Conservation (phyloP, 2,329 filamentous ascomycete species). For the Paraphoma chrysanthemicola region DNA sequence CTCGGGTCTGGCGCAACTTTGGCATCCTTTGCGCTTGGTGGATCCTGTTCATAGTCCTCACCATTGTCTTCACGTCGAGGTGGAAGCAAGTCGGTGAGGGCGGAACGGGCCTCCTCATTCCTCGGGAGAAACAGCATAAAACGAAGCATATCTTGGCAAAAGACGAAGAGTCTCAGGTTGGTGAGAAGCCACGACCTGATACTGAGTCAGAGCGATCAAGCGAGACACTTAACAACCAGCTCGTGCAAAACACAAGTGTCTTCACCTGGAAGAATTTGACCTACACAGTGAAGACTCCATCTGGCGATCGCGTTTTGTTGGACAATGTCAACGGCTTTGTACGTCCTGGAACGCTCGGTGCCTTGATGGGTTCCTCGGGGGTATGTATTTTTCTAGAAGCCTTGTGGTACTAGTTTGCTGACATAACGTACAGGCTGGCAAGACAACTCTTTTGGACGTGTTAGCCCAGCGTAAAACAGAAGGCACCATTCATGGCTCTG, state of each 20-base stretch:
- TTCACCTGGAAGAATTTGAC: slow-evolving; percentile 69
- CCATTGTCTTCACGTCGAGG: slow-evolving; percentile 62
- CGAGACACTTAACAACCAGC: slow-evolving; percentile 40
- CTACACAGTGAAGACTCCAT: slow-evolving; percentile 61
- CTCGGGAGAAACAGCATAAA: slow-evolving; percentile 49
- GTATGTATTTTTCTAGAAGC: too few species aligned
- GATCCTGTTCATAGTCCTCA: slow-evolving; percentile 57
- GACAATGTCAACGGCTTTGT: slow-evolving; percentile 61
- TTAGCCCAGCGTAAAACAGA: slow-evolving; percentile 77
- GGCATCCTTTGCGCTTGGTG: slow-evolving; percentile 53
- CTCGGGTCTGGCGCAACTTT: slow-evolving; percentile 47
- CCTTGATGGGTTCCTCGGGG: slow-evolving; percentile 38
- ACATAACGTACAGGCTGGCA: slow-evolving; percentile 24
- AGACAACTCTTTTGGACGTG: slow-evolving; percentile 35
- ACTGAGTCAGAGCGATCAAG: neutral
- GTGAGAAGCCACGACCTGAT: slow-evolving; percentile 12
- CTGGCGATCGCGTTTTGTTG: slow-evolving; percentile 52
- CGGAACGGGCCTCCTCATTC: slow-evolving; percentile 64
- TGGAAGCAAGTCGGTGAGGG: slow-evolving; percentile 63
- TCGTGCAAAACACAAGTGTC: slow-evolving; percentile 69
- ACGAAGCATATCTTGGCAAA: slow-evolving; percentile 24
- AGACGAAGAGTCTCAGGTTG: slow-evolving; percentile 59
- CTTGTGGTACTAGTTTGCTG: neutral
- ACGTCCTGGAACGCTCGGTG: slow-evolving; percentile 60
- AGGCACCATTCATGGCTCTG: slow-evolving; percentile 82